Evolutionary conservation across 2,329 filamentous ascomycete genomes (phyloP).

Genomic region (Fusarium nurragi): DNA sequence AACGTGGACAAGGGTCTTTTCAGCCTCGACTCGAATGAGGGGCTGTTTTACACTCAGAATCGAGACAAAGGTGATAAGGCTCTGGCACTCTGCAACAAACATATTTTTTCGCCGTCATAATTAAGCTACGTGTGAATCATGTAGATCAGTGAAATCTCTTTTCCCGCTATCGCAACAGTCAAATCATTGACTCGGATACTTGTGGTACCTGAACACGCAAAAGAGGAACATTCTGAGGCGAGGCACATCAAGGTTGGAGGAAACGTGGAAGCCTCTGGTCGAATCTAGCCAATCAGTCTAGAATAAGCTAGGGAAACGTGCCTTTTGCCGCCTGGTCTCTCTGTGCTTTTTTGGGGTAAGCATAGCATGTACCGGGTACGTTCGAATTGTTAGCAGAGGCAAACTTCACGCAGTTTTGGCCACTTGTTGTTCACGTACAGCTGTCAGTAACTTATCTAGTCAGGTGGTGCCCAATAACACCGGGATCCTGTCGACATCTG

Average conservation of each 20-base stretch:
- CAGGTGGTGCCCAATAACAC: too few relatives aligned
- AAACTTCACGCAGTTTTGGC: conserved; percentile 20
- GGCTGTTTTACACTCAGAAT: background rate
- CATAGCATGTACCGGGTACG: conserved; percentile 2
- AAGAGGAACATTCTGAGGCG: conserved; percentile 26
- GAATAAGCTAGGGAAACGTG: conserved; percentile 14
- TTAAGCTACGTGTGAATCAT: conserved; percentile 21
- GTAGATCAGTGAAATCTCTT: conserved; percentile 15
- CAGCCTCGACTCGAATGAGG: conserved; percentile 40
- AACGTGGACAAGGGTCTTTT: conserved; percentile 31
- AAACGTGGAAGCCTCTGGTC: conserved; percentile 42
- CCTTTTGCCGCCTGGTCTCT: conserved; percentile 35
- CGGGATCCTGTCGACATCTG: too few relatives aligned
- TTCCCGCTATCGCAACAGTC: background rate
- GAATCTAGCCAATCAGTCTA: conserved; percentile 36
- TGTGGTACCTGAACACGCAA: conserved; percentile 36
- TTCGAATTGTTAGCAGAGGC: background rate
- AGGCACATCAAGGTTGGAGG: conserved; percentile 20
- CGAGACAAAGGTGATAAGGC: background rate
- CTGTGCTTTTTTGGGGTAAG: conserved; percentile 34
- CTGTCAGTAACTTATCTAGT: too few relatives aligned
- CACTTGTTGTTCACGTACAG: conserved; percentile 17
- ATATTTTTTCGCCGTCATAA: background rate
- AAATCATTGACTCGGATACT: conserved; percentile 27
- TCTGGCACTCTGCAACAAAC: background rate